phyloP scores from a whole-genome alignment of 148 eudicot genomes.

The Chenopodium album region DNA sequence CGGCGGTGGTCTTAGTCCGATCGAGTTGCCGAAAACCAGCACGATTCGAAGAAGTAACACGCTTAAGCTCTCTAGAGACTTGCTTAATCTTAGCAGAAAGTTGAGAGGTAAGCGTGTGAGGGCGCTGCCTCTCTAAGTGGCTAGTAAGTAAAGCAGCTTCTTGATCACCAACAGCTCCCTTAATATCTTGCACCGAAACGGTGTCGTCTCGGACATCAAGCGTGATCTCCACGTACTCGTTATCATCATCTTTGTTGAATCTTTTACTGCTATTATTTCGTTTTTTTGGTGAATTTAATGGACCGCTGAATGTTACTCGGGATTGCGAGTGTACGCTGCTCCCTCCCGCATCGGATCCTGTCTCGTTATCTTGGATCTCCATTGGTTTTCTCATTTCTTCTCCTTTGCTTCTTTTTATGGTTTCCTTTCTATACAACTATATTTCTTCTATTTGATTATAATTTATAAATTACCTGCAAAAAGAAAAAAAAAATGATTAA shows the following conservation, averaged over 20 bases:
- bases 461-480: too few species aligned
- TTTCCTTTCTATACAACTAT: too few species aligned
- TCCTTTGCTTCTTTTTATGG: not conserved
- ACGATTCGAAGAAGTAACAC: conserved; percentile 34
- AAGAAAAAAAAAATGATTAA: too few species aligned
- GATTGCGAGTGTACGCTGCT: conserved; percentile 37
- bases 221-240: conserved; percentile 49
- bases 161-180: conserved; percentile 40
- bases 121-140: conserved; percentile 34
- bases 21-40: conserved; percentile 25
- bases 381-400: conserved; percentile 29
- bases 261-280: conserved; percentile 8
- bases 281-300: conserved; percentile 24
- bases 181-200: conserved; percentile 47
- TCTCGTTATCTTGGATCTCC: conserved; percentile 37
- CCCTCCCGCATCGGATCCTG: conserved; percentile 28
- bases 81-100: conserved; percentile 45
- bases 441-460: too few species aligned
- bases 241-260: conserved; percentile 15
- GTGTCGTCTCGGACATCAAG: conserved; percentile 52
- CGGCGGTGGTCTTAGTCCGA: conserved; percentile 42
- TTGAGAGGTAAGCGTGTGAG: conserved; percentile 36
- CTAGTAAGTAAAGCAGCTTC: conserved; percentile 41
- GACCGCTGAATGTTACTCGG: conserved; percentile 47
- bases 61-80: conserved; percentile 45